Base-by-base conservation (phyloP, 768 basidiomycete genomes). In the Psilocybe azurescens region DNA sequence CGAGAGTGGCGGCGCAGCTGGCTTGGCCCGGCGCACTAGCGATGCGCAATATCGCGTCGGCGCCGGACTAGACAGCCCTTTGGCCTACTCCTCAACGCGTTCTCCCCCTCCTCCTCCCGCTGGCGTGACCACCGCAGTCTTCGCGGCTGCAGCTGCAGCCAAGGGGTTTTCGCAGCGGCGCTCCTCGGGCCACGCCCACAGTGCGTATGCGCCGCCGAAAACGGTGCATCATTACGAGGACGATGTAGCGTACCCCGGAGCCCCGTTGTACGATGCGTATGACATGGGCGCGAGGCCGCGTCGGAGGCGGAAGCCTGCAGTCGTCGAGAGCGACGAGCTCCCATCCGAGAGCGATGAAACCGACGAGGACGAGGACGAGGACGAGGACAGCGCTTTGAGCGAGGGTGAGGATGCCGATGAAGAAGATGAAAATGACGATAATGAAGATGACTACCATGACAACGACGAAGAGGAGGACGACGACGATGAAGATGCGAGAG, bases 321-420 rank as follows among this genome's bases (percentile, higher is more conserved):
- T 20, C 18, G 16, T 47, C 18, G 47, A 58, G 30, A 46, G 30
- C 24, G 52, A 47, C 16, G 58, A 49, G 29, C 1, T 24, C 24
- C 24, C 24, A 24, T 24, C 24, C 24, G 24, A 24, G 24, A 24
- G 24, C 24, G 24, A 24, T 24, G 24, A 24, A 24, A 24, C 24
- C 24, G 62, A 53, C 9, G 56, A 54, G 7, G 59, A 46, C 5
- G 24, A 24, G 30, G 52, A 47, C 10, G 58, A 49, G 29, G 62
- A 53, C 9, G 56, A 54, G 7, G 59, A 46, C 5, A 61, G 58
- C 18, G 67, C 36, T 20, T 39, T n/a, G 16, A 54, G 53, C 11
- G 59, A n/a, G 11, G 52, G 53, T 33, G 61, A 70, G 53, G 41
- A 73, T 16, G 65, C 63, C n/a, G 57, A 54, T 28, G 69, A 68